Base-by-base conservation (phyloP, 78 protist genomes). In the Speleostelium caveatum region DNA sequence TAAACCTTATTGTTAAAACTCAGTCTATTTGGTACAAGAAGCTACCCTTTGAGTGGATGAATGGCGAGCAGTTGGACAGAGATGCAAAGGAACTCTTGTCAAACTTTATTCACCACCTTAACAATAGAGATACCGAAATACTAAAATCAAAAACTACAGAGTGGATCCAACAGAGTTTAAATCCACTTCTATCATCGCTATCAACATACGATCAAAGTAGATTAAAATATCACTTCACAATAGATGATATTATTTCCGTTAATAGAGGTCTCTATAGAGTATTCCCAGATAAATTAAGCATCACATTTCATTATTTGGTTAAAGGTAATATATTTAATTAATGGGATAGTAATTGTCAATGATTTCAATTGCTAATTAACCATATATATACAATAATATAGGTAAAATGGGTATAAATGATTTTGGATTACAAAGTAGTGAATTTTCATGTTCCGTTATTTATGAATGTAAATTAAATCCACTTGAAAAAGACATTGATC, bases 391-490 rank as follows among this genome's bases (percentile, higher is more conserved):
- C 21, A 0, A 28, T 10, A 12, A 24, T 60, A 28, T 32, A 62
- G 69, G 69, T 21, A 41, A 62, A 26, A 33, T 62, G 32, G 69
- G 69, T 14, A 41, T 62, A 26, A 62, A 62, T 33, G 45, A 62
- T 33, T 35, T 33, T 33, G 33, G 6, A 26, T 17, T 24, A 30
- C 14, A 3, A 30, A 24, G 38, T 26, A 32, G 33, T 19, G 33
- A 62, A 33, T 62, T 62, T 62, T 33, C 28, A 62, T 26, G 28
- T 21, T 66, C 73, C 1, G 51, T 38, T 36, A 66, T 66, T 22
- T 66, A 36, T 39, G 55, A 66, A 66, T 39, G 33, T 0, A 10
- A 33, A 8, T 14, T 66, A 14, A 45, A 45, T 45, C 53, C 53
- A 36, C 73, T 42, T 33, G 16, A 58, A 22, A 32, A 66, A 38